Evolutionary conservation across 2,329 filamentous ascomycete genomes (phyloP), one percentile per base, ranked within the genome.

Genomic region (Ophiobolus disseminans): DNA sequence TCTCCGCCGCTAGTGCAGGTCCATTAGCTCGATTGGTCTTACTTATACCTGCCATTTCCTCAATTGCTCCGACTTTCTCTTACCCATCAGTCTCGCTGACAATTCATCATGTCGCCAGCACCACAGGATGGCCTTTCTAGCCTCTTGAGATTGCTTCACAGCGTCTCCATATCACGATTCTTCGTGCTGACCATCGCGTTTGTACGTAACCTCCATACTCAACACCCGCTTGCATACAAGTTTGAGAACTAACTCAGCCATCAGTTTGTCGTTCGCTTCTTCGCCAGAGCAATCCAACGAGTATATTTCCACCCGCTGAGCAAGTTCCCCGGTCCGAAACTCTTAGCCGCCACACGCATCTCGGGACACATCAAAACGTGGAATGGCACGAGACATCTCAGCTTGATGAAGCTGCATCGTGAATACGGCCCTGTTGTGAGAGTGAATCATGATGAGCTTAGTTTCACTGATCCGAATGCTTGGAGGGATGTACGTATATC

Each of bases 381-480:
- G 22, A 58, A 22, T 1, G 75, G 74, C 19, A 50, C 40, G 2
- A 44, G 52, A 7, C 57, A 69, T 22, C 34, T 35, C 3, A 38
- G 46, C 6, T 40, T 67, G 14, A 51, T 44, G 19, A 45, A 74
- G 6, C 52, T 77, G 14, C 76, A 78, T 43, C 45, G 61, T 7
- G 65, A 72, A 51, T 76, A 76, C 49, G 76, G 76, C 20, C 63
- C 70, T 3, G 63, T 77, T 4, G 75, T 78, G 5, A 65, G 76
- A 4, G 53, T 75, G 11, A 60, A 65, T 5, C 75, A 75, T 0
- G 68, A 76, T 35, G 70, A 78, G 45, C 20, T 78, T 2, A 75
- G 73, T 13, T 74, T 72, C 56, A 74, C 65, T 23, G 56, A 70
- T 10, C 66, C 69, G 9, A 60, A 74, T 9, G 67, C 68, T 0